Evolutionary conservation across 2,329 filamentous ascomycete genomes (phyloP).

Genomic region (Paracamarosporium sp.): DNA sequence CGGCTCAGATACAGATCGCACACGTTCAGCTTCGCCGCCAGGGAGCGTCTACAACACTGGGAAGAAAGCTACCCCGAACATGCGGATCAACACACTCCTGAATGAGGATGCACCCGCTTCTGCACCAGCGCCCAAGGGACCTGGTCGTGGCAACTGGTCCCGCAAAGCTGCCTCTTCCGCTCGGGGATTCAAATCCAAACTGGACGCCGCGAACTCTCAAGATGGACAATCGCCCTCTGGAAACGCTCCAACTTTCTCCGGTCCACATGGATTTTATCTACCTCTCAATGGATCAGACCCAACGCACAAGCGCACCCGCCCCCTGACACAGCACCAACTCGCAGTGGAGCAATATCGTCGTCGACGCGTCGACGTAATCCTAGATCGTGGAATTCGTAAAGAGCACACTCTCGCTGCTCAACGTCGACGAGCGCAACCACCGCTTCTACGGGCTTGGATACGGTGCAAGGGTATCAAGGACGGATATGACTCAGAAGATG

Average conservation of each 20-base stretch:
- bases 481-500: conserved; percentile 57
- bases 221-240: conserved; percentile 42
- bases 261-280: conserved; percentile 59
- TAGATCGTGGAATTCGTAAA: conserved; percentile 74
- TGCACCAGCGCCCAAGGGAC: conserved; percentile 49
- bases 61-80: conserved; percentile 49
- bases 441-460: conserved; percentile 70
- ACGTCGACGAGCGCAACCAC: conserved; percentile 67
- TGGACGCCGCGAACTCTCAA: conserved; percentile 38
- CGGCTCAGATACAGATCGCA: conserved; percentile 54
- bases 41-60: conserved; percentile 47
- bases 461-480: conserved; percentile 61
- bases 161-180: conserved; percentile 42
- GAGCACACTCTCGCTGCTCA: conserved; percentile 70
- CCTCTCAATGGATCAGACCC: conserved; percentile 58
- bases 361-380: conserved; percentile 80
- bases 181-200: conserved; percentile 43
- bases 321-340: conserved; percentile 81
- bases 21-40: conserved; percentile 53
- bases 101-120: conserved; percentile 50
- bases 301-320: conserved; percentile 66
- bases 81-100: conserved; percentile 57
- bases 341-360: conserved; percentile 81
- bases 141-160: conserved; percentile 59
- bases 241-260: conserved; percentile 52